These are phyloP conservation scores for Trametes hirsuta DNA, from an alignment of 1,284 basidiomycete species.

Conservation along the genomic window DNA sequence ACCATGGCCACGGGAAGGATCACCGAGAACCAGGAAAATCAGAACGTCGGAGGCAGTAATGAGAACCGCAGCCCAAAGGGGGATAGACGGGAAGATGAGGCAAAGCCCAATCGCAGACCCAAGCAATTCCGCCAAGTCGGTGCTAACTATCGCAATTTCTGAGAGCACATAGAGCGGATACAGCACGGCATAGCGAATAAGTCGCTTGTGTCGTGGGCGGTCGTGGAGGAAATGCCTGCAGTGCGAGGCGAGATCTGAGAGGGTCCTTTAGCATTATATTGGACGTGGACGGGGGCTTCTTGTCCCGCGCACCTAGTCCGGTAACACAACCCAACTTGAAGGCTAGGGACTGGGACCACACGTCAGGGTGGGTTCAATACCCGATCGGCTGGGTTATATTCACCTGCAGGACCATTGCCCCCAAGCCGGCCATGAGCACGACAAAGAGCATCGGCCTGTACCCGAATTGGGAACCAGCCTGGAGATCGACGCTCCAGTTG, in stretches of 20 bases:
- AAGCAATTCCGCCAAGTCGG: conserved; percentile 75
- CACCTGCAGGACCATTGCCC: conserved; percentile 77
- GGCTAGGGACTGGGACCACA: conserved; percentile 50
- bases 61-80: conserved; percentile 81
- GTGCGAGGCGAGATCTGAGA: conserved; percentile 68
- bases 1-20: conserved; percentile 60
- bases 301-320: conserved; percentile 51
- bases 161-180: conserved; percentile 72
- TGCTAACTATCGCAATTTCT: conserved; percentile 84
- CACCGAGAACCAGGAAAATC: conserved; percentile 67
- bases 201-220: conserved; percentile 58
- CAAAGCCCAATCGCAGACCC: conserved; percentile 81
- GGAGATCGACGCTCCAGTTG: conserved; percentile 77
- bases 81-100: conserved; percentile 81
- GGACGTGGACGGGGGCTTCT: not conserved
- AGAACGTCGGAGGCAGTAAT: conserved; percentile 87
- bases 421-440: conserved; percentile 82
- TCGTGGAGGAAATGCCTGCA: conserved; percentile 73
- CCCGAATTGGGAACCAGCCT: conserved; percentile 74
- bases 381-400: conserved; percentile 18
- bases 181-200: conserved; percentile 63
- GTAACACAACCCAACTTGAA: conserved; percentile 69
- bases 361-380: conserved; percentile 1
- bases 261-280: conserved; percentile 1
- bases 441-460: conserved; percentile 82